Percentiles rank a stretch among this genome's conserved stretches.
Conservation (phyloP, 495 filamentous ascomycete species). For the Podospora tetraspora region DNA sequence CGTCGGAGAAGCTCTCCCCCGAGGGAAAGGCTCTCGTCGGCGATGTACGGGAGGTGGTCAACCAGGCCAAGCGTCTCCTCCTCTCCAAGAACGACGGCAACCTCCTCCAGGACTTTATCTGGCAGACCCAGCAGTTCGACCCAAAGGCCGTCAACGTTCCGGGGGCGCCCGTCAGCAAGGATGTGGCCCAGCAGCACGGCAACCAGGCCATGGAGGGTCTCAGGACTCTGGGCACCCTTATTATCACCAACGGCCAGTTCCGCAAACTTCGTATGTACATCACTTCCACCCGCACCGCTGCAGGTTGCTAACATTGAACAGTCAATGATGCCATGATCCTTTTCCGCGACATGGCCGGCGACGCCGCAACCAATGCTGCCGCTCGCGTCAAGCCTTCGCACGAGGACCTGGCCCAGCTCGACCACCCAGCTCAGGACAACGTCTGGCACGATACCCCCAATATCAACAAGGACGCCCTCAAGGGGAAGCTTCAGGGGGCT, state of each 20-base stretch:
- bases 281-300: background rate
- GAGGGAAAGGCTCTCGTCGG: constrained; percentile 73
- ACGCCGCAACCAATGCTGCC: constrained; percentile 81
- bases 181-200: constrained; percentile 72
- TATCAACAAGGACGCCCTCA: constrained; percentile 64
- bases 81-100: constrained; percentile 94
- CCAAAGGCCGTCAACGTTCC: constrained; percentile 56
- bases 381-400: constrained; percentile 69
- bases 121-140: constrained; percentile 73
- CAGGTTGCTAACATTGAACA: constrained; percentile 51
- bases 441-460: constrained; percentile 89
- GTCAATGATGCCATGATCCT: constrained; percentile 83
- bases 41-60: constrained; percentile 77
- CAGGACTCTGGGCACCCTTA: constrained; percentile 76
- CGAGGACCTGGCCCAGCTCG: constrained; percentile 71
- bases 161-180: constrained; percentile 63
- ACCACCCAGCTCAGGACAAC: constrained; percentile 79
- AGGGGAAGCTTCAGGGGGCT: constrained; percentile 55
- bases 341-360: constrained; percentile 82
- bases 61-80: constrained; percentile 81
- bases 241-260: constrained; percentile 96
- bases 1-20: constrained; percentile 70
- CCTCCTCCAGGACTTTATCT: constrained; percentile 93
- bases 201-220: constrained; percentile 78
- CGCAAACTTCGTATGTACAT: constrained; percentile 74